Conservation (phyloP, 345 rosid species). For the Psidium friedrichsthalianum region DNA sequence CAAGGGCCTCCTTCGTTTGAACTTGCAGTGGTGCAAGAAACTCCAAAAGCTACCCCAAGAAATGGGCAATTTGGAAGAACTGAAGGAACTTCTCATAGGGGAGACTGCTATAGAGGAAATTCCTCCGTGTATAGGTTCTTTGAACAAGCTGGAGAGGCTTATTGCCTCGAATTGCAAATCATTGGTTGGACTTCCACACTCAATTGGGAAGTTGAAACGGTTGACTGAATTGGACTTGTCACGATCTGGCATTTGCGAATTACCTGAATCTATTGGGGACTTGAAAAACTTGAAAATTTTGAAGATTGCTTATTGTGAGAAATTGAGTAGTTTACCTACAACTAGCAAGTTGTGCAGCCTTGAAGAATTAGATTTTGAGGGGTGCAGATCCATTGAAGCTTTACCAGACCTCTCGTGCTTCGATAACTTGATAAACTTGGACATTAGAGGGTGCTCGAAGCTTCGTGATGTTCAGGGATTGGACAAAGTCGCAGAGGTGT, state of each 20-base stretch:
- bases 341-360: not conserved
- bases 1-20: not conserved
- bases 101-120: not conserved
- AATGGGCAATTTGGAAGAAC: not conserved
- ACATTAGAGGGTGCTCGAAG: not conserved
- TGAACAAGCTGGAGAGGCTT: not conserved
- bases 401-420: not conserved
- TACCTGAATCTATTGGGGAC: not conserved
- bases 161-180: not conserved
- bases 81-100: not conserved
- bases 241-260: not conserved
- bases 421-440: fast-evolving
- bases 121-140: not conserved
- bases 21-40: not conserved
- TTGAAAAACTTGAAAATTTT: not conserved
- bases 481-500: not conserved
- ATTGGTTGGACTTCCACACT: not conserved
- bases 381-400: not conserved
- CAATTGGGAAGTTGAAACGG: not conserved
- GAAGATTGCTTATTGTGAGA: fast-evolving
- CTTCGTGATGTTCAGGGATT: not conserved
- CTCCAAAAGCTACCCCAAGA: not conserved
- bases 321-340: not conserved
- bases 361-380: not conserved
- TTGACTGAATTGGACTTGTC: not conserved